These are phyloP conservation scores for Termitomyces sp. DNA, from an alignment of 768 basidiomycete species.

Conservation along the genomic window DNA sequence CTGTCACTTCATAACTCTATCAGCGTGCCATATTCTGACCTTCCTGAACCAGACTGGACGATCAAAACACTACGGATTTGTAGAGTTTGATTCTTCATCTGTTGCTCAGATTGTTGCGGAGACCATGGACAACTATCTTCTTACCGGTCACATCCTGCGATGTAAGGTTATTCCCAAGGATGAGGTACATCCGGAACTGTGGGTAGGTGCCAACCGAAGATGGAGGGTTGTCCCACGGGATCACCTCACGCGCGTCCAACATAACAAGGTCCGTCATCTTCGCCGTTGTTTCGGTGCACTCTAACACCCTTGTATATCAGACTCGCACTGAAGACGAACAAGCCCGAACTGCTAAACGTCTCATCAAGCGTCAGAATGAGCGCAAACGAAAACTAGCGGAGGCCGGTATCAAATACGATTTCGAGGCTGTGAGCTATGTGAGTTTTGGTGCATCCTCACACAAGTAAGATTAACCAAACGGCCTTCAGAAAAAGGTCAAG, in stretches of 20 bases:
- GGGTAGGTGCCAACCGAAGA: conserved; percentile 96
- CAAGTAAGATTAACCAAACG: not conserved
- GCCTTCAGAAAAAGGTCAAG: not conserved
- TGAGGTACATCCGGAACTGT: conserved; percentile 87
- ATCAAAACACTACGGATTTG: conserved; percentile 96
- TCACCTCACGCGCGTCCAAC: conserved; percentile 64
- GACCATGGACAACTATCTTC: conserved; percentile 98
- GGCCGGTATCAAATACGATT: conserved; percentile 84
- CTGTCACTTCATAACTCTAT: not conserved
- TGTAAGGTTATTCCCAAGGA: conserved; percentile 91
- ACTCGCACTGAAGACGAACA: conserved; percentile 72
- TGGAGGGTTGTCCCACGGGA: conserved; percentile 77
- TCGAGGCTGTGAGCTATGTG: conserved; percentile 80
- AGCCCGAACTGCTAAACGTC: conserved; percentile 56
- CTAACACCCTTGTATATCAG: conserved; percentile 31
- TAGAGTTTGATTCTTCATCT: conserved; percentile 86
- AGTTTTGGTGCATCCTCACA: conserved; percentile 27
- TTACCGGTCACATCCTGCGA: conserved; percentile 89
- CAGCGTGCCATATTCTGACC: not conserved
- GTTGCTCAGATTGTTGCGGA: conserved; percentile 96
- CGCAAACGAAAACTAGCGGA: conserved; percentile 78
- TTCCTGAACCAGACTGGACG: conserved; percentile 67
- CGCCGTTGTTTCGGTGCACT: not conserved
- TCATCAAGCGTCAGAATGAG: conserved; percentile 73
- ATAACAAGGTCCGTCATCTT: conserved; percentile 70